Evolutionary conservation across 2,329 filamentous ascomycete genomes (phyloP).

Genomic region (Exophiala viscosa): DNA sequence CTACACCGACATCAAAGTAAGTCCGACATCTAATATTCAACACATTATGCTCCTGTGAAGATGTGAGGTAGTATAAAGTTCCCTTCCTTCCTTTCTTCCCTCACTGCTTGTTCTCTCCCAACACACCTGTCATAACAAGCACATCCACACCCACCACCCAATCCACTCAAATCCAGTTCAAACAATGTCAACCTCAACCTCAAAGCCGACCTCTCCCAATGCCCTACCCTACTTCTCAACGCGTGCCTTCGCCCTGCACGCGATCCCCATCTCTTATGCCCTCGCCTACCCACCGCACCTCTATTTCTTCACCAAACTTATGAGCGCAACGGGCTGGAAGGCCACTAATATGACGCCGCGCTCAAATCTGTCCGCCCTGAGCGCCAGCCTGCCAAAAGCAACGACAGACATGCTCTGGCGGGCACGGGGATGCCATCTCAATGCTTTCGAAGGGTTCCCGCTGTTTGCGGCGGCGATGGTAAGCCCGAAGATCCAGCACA

Average conservation of each 20-base stretch:
- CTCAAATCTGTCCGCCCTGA: constrained; percentile 32
- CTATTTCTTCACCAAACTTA: constrained; percentile 33
- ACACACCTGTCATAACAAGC: too few species aligned
- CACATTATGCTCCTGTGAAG: too few species aligned
- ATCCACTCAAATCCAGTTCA: too few species aligned
- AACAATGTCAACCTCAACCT: too few species aligned
- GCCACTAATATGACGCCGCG: constrained; percentile 34
- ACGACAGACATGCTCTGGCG: constrained; percentile 29
- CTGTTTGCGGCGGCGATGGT: constrained; percentile 37
- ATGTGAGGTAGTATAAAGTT: too few species aligned
- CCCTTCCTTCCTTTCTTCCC: too few species aligned
- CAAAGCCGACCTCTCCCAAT: background rate
- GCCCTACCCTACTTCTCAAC: constrained; percentile 12
- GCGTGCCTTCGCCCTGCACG: constrained; percentile 29
- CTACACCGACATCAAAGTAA: too few species aligned
- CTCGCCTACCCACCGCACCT: constrained; percentile 32
- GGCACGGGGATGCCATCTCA: constrained; percentile 34
- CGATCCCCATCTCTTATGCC: constrained; percentile 33
- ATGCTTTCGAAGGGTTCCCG: constrained; percentile 35
- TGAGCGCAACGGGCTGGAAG: constrained; percentile 31
- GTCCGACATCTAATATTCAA: too few species aligned
- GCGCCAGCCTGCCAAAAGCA: constrained; percentile 28
- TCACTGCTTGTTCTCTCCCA: too few species aligned
- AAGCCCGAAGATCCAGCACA: constrained; percentile 3
- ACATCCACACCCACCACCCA: too few species aligned